Evolutionary conservation across 495 filamentous ascomycete species (phyloP).

Genomic region (Trichoderma asperelloides): DNA sequence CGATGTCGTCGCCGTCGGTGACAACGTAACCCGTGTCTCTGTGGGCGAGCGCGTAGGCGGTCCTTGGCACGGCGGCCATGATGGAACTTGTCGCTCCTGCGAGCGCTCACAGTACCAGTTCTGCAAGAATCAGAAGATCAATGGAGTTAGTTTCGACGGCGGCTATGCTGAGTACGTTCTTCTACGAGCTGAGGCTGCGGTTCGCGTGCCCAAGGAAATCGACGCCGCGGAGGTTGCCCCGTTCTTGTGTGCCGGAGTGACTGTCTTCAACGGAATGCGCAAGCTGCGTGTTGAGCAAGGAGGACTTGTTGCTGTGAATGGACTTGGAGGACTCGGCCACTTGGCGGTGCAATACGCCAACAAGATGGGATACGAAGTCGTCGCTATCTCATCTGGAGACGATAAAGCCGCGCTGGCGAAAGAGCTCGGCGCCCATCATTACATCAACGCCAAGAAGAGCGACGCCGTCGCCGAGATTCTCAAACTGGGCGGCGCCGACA

Average conservation of each 20-base stretch:
- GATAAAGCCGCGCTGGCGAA: constrained; percentile 51
- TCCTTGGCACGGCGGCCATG: constrained; percentile 45
- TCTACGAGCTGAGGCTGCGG: constrained; percentile 52
- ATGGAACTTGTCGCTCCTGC: background rate
- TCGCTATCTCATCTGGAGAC: constrained; percentile 50
- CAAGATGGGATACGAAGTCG: constrained; percentile 56
- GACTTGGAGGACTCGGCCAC: constrained; percentile 61
- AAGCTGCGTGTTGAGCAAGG: constrained; percentile 49
- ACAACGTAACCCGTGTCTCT: constrained; percentile 33
- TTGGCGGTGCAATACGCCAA: constrained; percentile 58
- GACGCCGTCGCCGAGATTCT: constrained; percentile 43
- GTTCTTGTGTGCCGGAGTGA: constrained; percentile 63
- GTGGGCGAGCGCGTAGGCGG: constrained; percentile 44
- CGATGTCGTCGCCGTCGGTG: constrained; percentile 40
- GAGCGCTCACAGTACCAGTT: background rate
- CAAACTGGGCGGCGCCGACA: constrained; percentile 50
- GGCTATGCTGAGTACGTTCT: constrained; percentile 58
- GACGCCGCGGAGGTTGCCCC: constrained; percentile 54
- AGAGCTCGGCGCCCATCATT: constrained; percentile 57
- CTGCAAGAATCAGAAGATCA: constrained; percentile 22
- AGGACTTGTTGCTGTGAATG: constrained; percentile 54
- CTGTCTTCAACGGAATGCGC: constrained; percentile 63
- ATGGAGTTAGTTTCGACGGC: constrained; percentile 43
- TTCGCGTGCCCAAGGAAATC: constrained; percentile 47
- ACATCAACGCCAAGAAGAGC: constrained; percentile 51